A percentile compares a stretch with the other conserved stretches of the same genome.
phyloP scores from a whole-genome alignment of 1,284 basidiomycete species.

The Heterobasidion annosum region DNA sequence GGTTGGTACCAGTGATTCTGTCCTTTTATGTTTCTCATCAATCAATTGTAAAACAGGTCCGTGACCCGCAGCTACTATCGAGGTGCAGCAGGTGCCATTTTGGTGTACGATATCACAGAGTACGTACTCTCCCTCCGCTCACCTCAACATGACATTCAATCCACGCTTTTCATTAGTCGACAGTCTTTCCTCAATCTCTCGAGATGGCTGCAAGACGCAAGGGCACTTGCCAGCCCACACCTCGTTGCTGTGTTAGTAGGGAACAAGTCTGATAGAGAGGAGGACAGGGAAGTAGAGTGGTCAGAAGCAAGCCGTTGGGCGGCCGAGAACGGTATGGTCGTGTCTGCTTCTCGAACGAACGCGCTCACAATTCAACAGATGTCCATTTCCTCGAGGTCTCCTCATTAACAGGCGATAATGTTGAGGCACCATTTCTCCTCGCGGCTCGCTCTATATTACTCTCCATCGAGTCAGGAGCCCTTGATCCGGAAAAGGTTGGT shows the following conservation, averaged over 20 bases:
- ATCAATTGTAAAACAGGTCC: constrained; percentile 41
- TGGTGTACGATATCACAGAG: constrained; percentile 97
- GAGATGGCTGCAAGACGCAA: constrained; percentile 87
- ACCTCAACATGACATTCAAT: constrained; percentile 3
- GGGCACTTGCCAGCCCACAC: constrained; percentile 83
- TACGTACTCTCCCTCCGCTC: constrained; percentile 27
- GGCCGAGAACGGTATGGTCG: constrained; percentile 71
- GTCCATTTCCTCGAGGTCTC: constrained; percentile 92
- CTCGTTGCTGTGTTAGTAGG: constrained; percentile 89
- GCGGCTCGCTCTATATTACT: constrained; percentile 86
- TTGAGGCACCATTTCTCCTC: constrained; percentile 88
- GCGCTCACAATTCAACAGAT: constrained; percentile 35
- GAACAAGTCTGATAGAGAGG: constrained; percentile 92
- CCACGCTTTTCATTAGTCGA: constrained; percentile 37
- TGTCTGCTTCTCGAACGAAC: not conserved
- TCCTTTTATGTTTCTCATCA: not conserved
- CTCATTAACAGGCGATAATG: constrained; percentile 87
- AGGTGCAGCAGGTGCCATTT: constrained; percentile 88
- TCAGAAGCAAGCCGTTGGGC: constrained; percentile 93
- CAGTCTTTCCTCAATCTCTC: constrained; percentile 76
- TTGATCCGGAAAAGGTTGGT: constrained; percentile 91
- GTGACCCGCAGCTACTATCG: constrained; percentile 97
- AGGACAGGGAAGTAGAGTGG: constrained; percentile 92
- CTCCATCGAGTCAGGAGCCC: constrained; percentile 85
- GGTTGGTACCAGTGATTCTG: constrained; percentile 32